These are phyloP conservation scores for Pichia inconspicua DNA, from an alignment of 1,139 yeast species.

Conservation along the genomic window DNA sequence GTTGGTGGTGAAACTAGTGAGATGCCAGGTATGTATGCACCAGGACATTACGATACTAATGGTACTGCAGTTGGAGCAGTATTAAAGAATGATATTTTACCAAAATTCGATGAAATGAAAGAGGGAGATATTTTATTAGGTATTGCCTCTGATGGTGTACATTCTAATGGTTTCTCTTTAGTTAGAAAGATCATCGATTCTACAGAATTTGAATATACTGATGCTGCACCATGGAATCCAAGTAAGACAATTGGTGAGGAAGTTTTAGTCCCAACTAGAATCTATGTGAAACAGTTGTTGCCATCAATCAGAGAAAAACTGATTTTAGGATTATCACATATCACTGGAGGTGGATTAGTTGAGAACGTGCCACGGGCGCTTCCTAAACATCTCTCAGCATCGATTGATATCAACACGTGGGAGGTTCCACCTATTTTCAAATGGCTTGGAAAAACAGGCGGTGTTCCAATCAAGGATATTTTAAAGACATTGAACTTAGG, in stretches of 20 bases:
- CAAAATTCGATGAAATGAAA: slow-evolving; percentile 56
- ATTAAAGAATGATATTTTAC: slow-evolving; percentile 64
- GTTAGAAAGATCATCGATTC: slow-evolving; percentile 91
- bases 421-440: slow-evolving; percentile 80
- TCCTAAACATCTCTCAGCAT: slow-evolving; percentile 73
- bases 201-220: slow-evolving; percentile 58
- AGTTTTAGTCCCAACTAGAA: slow-evolving; percentile 81
- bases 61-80: slow-evolving; percentile 99
- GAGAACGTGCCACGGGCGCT: slow-evolving; percentile 95
- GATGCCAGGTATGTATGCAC: slow-evolving; percentile 98
- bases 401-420: slow-evolving; percentile 74
- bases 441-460: slow-evolving; percentile 91
- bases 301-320: slow-evolving; percentile 62
- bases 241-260: slow-evolving; percentile 77
- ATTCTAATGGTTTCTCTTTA: slow-evolving; percentile 93
- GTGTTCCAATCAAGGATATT: slow-evolving; percentile 77
- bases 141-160: slow-evolving; percentile 83
- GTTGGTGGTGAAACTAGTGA: slow-evolving; percentile 99
- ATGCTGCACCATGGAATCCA: slow-evolving; percentile 79
- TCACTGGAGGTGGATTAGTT: slow-evolving; percentile 96
- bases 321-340: slow-evolving; percentile 86
- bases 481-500: slow-evolving; percentile 93
- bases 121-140: slow-evolving; percentile 83
- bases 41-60: slow-evolving; percentile 93
- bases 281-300: slow-evolving; percentile 85